Conservation (phyloP, 805 yeast species). For the Candida adriatica region DNA sequence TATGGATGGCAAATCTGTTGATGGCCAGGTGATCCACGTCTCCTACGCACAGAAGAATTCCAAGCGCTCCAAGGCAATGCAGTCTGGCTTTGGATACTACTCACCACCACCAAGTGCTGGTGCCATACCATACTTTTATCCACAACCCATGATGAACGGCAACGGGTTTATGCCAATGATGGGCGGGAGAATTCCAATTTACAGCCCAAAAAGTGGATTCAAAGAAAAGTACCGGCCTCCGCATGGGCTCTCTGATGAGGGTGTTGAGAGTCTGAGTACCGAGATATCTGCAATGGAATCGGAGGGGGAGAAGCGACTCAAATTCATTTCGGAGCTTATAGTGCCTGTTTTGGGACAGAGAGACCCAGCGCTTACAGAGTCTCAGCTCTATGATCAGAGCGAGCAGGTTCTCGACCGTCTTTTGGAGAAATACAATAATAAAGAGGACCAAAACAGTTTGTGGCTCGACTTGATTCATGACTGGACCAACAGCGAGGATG, state of each 20-base stretch:
- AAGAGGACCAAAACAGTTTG: constrained; percentile 3
- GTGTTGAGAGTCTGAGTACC: constrained; percentile 9
- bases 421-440: constrained; percentile 3
- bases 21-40: constrained; percentile 50
- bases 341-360: constrained; percentile 4
- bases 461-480: constrained; percentile 15
- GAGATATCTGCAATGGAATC: constrained; percentile 3
- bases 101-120: too few relatives aligned
- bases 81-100: constrained; percentile 1
- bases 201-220: not conserved
- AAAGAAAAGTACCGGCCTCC: not conserved
- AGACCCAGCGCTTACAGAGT: constrained; percentile 6
- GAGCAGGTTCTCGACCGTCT: constrained; percentile 3
- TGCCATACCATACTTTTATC: too few relatives aligned
- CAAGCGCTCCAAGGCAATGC: constrained; percentile 18
- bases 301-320: constrained; percentile 7
- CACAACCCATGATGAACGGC: constrained; percentile 1
- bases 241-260: constrained; percentile 3
- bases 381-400: constrained; percentile 5
- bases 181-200: not conserved
- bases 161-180: constrained; percentile 2
- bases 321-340: constrained; percentile 6
- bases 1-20: constrained; percentile 51
- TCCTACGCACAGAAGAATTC: constrained; percentile 72
- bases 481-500: constrained; percentile 10